Conservation (phyloP, 164 flowering plant genomes). For the Echeveria elegans region DNA sequence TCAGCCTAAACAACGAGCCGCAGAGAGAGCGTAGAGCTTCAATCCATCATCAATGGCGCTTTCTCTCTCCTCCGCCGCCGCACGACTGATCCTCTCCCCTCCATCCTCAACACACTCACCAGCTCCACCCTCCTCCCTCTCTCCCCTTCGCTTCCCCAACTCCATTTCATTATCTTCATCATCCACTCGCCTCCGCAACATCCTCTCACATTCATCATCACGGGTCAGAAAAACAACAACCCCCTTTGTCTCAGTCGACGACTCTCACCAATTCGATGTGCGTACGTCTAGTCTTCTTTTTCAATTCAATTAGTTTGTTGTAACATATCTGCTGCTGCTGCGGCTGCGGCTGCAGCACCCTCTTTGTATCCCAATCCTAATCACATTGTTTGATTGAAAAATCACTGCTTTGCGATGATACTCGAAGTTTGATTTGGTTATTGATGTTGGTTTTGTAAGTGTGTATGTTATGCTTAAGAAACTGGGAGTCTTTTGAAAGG, state of each 20-base stretch:
- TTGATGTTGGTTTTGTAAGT: too few relatives aligned
- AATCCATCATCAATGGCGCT: slow-evolving; percentile 1
- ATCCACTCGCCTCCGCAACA: not conserved
- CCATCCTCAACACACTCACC: not conserved
- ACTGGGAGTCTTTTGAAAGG: too few relatives aligned
- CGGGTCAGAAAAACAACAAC: not conserved
- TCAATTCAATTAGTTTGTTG: not conserved
- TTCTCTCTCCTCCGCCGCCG: slow-evolving; percentile 5
- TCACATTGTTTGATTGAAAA: not conserved
- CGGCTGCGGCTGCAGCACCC: too few relatives aligned
- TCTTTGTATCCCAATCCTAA: not conserved
- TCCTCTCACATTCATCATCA: not conserved
- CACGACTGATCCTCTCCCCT: not conserved
- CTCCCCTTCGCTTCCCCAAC: not conserved
- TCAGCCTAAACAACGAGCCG: too few relatives aligned
- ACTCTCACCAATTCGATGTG: not conserved
- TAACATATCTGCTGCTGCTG: not conserved
- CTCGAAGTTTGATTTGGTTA: too few relatives aligned
- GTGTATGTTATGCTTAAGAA: too few relatives aligned
- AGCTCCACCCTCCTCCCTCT: not conserved
- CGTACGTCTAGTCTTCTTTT: not conserved
- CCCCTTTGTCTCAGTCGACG: not conserved
- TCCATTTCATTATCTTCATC: not conserved
- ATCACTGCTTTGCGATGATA: not conserved
- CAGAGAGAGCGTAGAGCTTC: too few relatives aligned